Base-by-base conservation (phyloP, 805 yeast genomes). In the Suhomyces pyralidae region DNA sequence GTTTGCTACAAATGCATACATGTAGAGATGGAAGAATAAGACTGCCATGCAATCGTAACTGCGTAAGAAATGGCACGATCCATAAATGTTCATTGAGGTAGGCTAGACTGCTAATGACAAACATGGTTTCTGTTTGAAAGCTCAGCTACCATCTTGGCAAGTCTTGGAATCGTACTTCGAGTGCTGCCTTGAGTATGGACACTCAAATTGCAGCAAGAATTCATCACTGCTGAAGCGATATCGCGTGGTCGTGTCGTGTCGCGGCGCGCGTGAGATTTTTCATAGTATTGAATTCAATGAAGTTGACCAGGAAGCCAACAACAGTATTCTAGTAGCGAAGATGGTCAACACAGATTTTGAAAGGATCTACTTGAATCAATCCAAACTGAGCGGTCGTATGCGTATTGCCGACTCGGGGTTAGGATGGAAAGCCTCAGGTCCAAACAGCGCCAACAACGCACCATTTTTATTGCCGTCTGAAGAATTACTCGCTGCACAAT, bases 401-500 rank as follows among this genome's bases (percentile, higher is more conserved):
- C 90, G 99, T 72, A 82, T 94, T 57, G 97, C 97, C 12, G 94
- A 88, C 57, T 85, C 96, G n/a, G 99, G 99, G 48, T 79, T 94
- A 26, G 99, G 99, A 46, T 94, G 99, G 99, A 93, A 93, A 66
- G 85, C 85, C 0, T 73, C 84, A 2, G 76, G 76, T 25, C 67
- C 81, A 15, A 70, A 79, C 22, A 57, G 57, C 26, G 73, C 79
- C 40, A 58, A 51, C 52, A 77, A 81, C 10, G 83, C 82, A 46
- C 97, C 97, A n/a, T 90, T 90, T 60, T 75, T 94, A 55, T 76
- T 94, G 53, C 93, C 97, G n/a, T 83, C 90, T 8, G 88, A 89
- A 26, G 97, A 92, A 67, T 76, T 94, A 24, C 79, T 87, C 17
- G 77, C 90, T 34, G 86, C 88, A 3, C 83, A 79, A 60, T 94